These are phyloP conservation scores for Eucalyptus marginata DNA, from an alignment of 345 rosid species.

Conservation along the genomic window DNA sequence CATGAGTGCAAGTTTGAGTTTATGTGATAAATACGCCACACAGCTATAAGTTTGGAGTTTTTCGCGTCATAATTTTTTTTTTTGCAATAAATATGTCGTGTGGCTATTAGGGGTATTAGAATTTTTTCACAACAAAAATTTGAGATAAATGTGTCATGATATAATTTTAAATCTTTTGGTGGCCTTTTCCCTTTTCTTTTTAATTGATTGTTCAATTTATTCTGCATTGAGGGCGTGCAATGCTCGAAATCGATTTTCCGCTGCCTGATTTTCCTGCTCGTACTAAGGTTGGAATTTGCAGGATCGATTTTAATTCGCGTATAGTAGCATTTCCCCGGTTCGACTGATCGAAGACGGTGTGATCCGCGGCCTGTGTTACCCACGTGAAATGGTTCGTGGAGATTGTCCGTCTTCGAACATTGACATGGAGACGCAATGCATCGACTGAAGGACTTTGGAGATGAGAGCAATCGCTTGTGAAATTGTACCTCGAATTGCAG, in stretches of 20 bases:
- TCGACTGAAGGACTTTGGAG: background rate
- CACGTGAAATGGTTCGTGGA: background rate
- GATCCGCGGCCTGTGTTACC: background rate
- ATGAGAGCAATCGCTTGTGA: background rate
- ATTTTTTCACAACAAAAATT: too few species aligned
- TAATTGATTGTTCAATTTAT: background rate
- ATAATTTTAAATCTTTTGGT: accelerated
- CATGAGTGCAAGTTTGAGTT: accelerated
- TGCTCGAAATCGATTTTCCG: background rate
- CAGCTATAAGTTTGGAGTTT: too few species aligned
- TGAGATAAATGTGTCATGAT: background rate
- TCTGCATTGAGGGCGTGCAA: background rate
- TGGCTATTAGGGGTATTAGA: too few species aligned
- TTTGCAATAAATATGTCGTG: too few species aligned
- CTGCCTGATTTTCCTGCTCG: background rate
- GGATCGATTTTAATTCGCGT: background rate
- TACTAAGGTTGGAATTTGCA: background rate
- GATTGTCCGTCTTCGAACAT: background rate
- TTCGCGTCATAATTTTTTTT: accelerated
- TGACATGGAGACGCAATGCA: background rate
- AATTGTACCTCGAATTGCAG: background rate
- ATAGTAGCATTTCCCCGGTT: background rate
- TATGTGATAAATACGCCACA: too few species aligned
- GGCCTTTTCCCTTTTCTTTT: too few species aligned
- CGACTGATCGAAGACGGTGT: background rate